Evolutionary conservation across 345 rosid genomes (phyloP).

Genomic region (Angophora floribunda): DNA sequence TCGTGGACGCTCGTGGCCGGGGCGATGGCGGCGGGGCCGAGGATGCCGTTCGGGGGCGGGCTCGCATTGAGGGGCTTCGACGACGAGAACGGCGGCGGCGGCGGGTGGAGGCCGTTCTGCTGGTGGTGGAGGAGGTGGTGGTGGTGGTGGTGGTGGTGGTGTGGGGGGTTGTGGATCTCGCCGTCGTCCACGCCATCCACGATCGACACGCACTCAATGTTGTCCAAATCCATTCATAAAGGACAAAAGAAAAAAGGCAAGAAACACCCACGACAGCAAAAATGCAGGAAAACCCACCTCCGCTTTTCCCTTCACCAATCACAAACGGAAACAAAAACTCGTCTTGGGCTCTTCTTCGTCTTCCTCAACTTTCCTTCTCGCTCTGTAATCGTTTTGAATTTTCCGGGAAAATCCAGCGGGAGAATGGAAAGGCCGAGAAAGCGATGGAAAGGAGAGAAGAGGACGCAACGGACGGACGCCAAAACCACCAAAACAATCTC

Average conservation of each 20-base stretch:
- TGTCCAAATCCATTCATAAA: constrained; percentile 58
- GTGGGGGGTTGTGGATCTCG: constrained; percentile 52
- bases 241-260: not conserved
- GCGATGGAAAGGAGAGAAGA: not conserved
- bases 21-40: constrained; percentile 51
- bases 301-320: not conserved
- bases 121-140: not conserved
- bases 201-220: constrained; percentile 70
- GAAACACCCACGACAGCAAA: not conserved
- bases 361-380: not conserved
- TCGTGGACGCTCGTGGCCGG: constrained; percentile 94
- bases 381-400: not conserved
- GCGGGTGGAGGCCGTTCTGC: constrained; percentile 5
- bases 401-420: constrained; percentile 4
- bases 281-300: not conserved
- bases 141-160: not conserved
- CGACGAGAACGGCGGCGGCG: constrained; percentile 31
- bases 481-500: constrained; percentile 17
- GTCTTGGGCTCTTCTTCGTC: not conserved
- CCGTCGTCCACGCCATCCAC: constrained; percentile 43
- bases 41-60: constrained; percentile 11
- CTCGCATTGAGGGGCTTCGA: constrained; percentile 34
- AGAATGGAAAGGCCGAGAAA: not conserved
- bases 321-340: not conserved
- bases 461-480: not conserved